Percentiles rank a stretch among this genome's conserved stretches.
These are phyloP conservation scores for Fusarium scirpi DNA, from an alignment of 2,329 filamentous ascomycete species.

Conservation along the genomic window DNA sequence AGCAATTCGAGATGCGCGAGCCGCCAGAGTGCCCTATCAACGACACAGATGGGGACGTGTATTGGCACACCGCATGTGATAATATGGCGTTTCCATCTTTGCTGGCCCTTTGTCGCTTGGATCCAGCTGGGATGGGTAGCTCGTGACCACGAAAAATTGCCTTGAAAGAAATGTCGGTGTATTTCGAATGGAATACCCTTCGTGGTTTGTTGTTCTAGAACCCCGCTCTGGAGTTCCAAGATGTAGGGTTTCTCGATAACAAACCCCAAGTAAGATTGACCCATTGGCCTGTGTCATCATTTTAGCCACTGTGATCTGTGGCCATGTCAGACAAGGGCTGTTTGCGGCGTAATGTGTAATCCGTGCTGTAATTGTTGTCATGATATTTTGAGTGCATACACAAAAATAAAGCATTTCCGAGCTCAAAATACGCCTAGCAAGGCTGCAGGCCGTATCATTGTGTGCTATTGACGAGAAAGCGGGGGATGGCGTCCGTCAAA, in stretches of 20 bases:
- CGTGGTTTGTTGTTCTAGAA: slow-evolving; percentile 22
- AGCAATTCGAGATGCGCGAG: slow-evolving; percentile 19
- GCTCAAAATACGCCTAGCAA: slow-evolving; percentile 37
- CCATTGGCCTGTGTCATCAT: neutral
- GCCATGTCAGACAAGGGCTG: neutral
- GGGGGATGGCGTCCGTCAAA: slow-evolving; percentile 40
- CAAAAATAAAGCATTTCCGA: slow-evolving; percentile 15
- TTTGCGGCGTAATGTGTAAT: slow-evolving; percentile 3
- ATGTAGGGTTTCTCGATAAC: slow-evolving; percentile 6
- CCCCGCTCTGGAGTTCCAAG: slow-evolving; percentile 36
- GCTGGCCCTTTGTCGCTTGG: slow-evolving; percentile 22
- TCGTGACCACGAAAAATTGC: slow-evolving; percentile 38
- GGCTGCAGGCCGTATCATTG: slow-evolving; percentile 43
- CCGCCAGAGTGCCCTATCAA: slow-evolving; percentile 29
- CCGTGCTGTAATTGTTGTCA: neutral
- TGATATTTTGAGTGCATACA: neutral
- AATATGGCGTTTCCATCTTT: slow-evolving; percentile 23
- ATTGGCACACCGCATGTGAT: slow-evolving; percentile 42
- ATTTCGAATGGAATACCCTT: slow-evolving; percentile 28
- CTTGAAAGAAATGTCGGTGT: slow-evolving; percentile 48
- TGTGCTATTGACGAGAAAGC: slow-evolving; percentile 41
- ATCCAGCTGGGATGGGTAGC: slow-evolving; percentile 29
- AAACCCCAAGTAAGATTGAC: slow-evolving; percentile 19
- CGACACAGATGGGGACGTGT: slow-evolving; percentile 7
- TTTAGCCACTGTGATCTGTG: neutral